These are phyloP conservation scores for Penicillium turbatum DNA, from an alignment of 495 filamentous ascomycete species.

Conservation along the genomic window DNA sequence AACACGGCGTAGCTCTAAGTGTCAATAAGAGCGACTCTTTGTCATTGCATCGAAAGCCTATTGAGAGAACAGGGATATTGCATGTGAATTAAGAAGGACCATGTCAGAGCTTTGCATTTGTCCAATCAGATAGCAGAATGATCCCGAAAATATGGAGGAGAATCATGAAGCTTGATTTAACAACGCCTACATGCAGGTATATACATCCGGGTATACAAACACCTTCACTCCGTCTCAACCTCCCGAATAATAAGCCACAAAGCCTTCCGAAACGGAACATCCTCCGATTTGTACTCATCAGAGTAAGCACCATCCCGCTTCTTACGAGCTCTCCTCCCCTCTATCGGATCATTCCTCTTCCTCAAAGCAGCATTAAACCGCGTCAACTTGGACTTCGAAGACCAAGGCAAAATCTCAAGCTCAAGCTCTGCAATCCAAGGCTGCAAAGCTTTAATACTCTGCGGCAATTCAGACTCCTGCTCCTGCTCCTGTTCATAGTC, in stretches of 20 bases:
- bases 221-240: background rate
- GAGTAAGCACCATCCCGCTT: background rate
- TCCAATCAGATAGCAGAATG: too few relatives aligned
- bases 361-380: slow-evolving; percentile 28
- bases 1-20: too few relatives aligned
- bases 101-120: too few relatives aligned
- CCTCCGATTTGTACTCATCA: background rate
- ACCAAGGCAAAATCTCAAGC: slow-evolving; percentile 25
- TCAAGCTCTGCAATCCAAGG: slow-evolving; percentile 30
- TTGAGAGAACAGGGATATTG: too few relatives aligned
- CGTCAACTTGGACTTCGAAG: slow-evolving; percentile 21
- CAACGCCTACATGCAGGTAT: background rate
- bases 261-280: slow-evolving; percentile 2
- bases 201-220: background rate
- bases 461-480: slow-evolving; percentile 18
- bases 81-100: too few relatives aligned
- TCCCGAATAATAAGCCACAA: slow-evolving; percentile 11
- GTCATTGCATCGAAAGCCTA: too few relatives aligned
- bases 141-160: too few relatives aligned
- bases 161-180: too few relatives aligned
- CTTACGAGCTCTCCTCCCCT: background rate
- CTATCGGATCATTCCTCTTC: slow-evolving; percentile 14
- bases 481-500: background rate
- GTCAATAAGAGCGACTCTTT: too few relatives aligned
- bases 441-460: slow-evolving; percentile 11